These are phyloP conservation scores for Sanghuangporus sanghuang DNA, from an alignment of 1,284 basidiomycete genomes.

Conservation along the genomic window DNA sequence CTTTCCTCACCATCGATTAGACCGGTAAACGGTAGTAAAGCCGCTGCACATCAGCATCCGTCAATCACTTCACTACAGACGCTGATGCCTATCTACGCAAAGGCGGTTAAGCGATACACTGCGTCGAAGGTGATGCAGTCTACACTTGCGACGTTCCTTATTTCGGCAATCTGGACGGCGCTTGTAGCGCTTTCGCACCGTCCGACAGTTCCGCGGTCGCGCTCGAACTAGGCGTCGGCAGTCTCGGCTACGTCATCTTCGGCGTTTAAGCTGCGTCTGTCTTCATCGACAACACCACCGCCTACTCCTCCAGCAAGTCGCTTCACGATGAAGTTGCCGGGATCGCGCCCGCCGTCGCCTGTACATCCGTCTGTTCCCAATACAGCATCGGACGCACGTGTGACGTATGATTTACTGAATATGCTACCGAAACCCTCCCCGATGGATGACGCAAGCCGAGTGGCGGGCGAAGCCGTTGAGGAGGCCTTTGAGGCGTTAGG, in stretches of 20 bases:
- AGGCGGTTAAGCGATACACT: slow-evolving; percentile 53
- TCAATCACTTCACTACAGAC: slow-evolving; percentile 53
- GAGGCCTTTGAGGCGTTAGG: slow-evolving; percentile 65
- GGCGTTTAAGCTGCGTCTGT: slow-evolving; percentile 36
- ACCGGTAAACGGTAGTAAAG: slow-evolving; percentile 32
- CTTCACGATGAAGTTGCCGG: slow-evolving; percentile 63
- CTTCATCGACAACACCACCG: slow-evolving; percentile 43
- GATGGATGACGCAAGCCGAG: slow-evolving; percentile 37
- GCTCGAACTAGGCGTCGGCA: slow-evolving; percentile 35
- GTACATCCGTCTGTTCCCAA: slow-evolving; percentile 31
- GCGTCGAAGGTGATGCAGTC: slow-evolving; percentile 48
- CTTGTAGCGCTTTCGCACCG: slow-evolving; percentile 66
- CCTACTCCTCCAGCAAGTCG: slow-evolving; percentile 52
- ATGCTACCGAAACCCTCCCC: slow-evolving; percentile 55
- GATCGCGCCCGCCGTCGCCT: slow-evolving; percentile 64
- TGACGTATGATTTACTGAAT: slow-evolving; percentile 52
- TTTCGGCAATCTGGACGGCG: slow-evolving; percentile 66
- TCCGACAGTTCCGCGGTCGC: slow-evolving; percentile 35
- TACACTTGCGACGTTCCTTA: slow-evolving; percentile 60
- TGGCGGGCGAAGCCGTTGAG: slow-evolving; percentile 71
- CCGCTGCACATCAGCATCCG: slow-evolving; percentile 42
- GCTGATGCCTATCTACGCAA: slow-evolving; percentile 55
- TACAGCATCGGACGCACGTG: slow-evolving; percentile 51
- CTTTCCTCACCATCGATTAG: slow-evolving; percentile 30
- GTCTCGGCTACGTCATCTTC: slow-evolving; percentile 21